Conservation (phyloP, 371 early-diverging fungal genomes). For the Funneliformis caledonium region DNA sequence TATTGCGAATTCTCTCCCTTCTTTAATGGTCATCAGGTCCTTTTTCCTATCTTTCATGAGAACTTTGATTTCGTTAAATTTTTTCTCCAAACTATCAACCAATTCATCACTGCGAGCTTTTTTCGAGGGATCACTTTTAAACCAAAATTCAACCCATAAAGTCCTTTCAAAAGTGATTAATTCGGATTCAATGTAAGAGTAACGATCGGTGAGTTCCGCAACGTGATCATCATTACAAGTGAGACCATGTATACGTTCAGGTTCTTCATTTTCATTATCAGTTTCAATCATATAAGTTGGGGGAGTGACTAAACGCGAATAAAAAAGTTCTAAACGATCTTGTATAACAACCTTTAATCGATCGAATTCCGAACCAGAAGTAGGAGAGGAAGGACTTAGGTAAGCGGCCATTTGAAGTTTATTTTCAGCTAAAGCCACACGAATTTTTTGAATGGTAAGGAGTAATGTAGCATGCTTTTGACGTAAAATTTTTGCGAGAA, state of each 20-base stretch:
- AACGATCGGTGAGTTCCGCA: constrained; percentile 37
- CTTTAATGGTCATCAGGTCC: constrained; percentile 17
- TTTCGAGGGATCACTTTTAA: constrained; percentile 33
- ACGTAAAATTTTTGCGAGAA: constrained; percentile 26
- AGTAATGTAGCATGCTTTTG: constrained; percentile 35
- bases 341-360: constrained; percentile 5
- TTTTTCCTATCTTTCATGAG: constrained; percentile 26
- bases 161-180: constrained; percentile 31
- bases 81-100: constrained; percentile 7
- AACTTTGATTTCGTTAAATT: constrained; percentile 14
- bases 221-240: constrained; percentile 41
- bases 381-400: constrained; percentile 36
- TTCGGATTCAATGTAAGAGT: constrained; percentile 34
- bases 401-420: constrained; percentile 41
- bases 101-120: constrained; percentile 20
- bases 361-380: constrained; percentile 39
- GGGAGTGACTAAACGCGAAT: constrained; percentile 3
- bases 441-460: constrained; percentile 35
- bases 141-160: constrained; percentile 40
- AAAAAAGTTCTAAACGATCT: constrained; percentile 17
- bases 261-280: constrained; percentile 30
- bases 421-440: constrained; percentile 29
- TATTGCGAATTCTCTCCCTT: constrained; percentile 37
- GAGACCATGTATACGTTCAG: constrained; percentile 38
- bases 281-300: constrained; percentile 35